A percentile compares a stretch with the other conserved stretches of the same genome.
phyloP scores from a whole-genome alignment of 2,329 filamentous ascomycete genomes.

The Aureobasidium sp. region DNA sequence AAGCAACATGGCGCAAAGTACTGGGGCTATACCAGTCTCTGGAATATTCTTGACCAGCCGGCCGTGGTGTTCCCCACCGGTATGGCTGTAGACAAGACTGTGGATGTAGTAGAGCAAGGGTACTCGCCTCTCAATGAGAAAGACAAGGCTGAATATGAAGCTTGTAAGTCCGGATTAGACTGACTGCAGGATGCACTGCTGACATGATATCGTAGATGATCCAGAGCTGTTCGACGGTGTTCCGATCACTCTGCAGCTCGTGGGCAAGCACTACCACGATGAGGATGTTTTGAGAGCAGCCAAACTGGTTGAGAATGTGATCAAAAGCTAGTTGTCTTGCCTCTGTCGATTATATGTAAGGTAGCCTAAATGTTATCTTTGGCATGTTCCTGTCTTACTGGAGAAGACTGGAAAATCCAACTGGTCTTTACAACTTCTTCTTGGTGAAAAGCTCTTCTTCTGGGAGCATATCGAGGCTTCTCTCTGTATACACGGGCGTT shows the following conservation, averaged over 20 bases:
- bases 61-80: constrained; percentile 28
- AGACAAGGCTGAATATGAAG: constrained; percentile 19
- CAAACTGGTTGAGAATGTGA: constrained; percentile 1
- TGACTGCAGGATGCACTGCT: neutral
- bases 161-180: constrained; percentile 21
- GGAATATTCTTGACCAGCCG: constrained; percentile 17
- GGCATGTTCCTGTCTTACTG: neutral
- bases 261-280: constrained; percentile 14
- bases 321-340: neutral
- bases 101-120: neutral
- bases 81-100: neutral
- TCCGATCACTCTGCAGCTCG: constrained; percentile 14
- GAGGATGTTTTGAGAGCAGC: constrained; percentile 10
- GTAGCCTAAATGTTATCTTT: neutral
- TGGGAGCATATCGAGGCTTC: too few species aligned
- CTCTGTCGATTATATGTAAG: neutral
- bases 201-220: neutral
- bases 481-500: too few species aligned
- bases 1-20: constrained; percentile 27
- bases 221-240: constrained; percentile 12
- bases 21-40: constrained; percentile 21
- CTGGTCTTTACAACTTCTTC: too few species aligned
- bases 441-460: too few species aligned
- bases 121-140: constrained; percentile 6
- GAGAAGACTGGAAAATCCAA: too few species aligned